Evolutionary conservation across 805 yeast species (phyloP).

Genomic region (Kuraishia cidri): DNA sequence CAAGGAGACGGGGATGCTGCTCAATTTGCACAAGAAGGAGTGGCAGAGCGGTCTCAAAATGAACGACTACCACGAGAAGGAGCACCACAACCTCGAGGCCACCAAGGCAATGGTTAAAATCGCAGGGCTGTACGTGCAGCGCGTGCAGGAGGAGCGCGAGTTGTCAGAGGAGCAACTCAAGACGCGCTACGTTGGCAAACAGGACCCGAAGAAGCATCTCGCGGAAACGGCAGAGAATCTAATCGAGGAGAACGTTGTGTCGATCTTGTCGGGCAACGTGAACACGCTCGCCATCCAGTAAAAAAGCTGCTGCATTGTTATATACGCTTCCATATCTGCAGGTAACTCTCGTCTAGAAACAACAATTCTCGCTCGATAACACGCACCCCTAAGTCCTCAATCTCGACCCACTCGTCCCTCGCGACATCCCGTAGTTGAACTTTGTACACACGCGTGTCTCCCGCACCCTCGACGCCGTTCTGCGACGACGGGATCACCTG

Average conservation of each 20-base stretch:
- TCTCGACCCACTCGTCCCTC: slow-evolving; percentile 45
- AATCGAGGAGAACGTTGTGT: slow-evolving; percentile 84
- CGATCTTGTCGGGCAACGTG: slow-evolving; percentile 81
- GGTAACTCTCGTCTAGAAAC: slow-evolving; percentile 50
- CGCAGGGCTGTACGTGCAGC: slow-evolving; percentile 80
- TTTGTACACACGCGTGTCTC: slow-evolving; percentile 28
- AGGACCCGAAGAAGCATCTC: slow-evolving; percentile 97
- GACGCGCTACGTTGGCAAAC: slow-evolving; percentile 96
- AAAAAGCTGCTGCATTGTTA: slow-evolving; percentile 2
- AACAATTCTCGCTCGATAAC: slow-evolving; percentile 46
- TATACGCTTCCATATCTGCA: slow-evolving; percentile 57
- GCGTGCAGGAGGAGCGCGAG: slow-evolving; percentile 90
- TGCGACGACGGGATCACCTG: slow-evolving; percentile 14
- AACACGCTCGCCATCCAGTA: slow-evolving; percentile 84
- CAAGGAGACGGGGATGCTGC: slow-evolving; percentile 86
- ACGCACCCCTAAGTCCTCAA: slow-evolving; percentile 40
- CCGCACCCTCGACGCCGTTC: background rate
- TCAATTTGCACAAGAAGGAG: slow-evolving; percentile 87
- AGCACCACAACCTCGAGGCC: slow-evolving; percentile 63
- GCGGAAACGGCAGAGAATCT: slow-evolving; percentile 79
- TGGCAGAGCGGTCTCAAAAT: slow-evolving; percentile 92
- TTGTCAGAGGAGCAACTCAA: slow-evolving; percentile 81
- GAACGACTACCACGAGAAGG: slow-evolving; percentile 69
- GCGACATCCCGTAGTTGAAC: slow-evolving; percentile 34
- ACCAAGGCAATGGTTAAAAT: slow-evolving; percentile 78